A percentile compares a stretch with the other conserved stretches of the same genome.
Evolutionary conservation across 1,284 basidiomycete species (phyloP).

Genomic region (Phenoliferia sp.): DNA sequence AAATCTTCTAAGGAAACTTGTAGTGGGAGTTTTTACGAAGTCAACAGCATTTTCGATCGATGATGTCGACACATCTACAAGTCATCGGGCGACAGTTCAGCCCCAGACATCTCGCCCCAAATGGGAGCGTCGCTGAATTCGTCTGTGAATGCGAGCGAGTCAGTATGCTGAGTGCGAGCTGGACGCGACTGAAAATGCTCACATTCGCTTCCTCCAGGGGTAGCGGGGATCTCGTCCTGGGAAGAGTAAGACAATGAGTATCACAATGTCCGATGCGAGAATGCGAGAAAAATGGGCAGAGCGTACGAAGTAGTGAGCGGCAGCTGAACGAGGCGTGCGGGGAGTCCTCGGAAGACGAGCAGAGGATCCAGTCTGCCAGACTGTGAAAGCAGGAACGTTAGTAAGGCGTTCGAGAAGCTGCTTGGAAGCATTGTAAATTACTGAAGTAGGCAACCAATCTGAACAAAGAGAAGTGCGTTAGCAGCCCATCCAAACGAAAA

Average conservation of each 20-base stretch:
- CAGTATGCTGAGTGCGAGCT: neutral
- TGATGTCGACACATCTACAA: too few species aligned
- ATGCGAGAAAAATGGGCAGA: conserved; percentile 43
- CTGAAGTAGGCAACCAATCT: conserved; percentile 77
- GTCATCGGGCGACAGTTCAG: conserved; percentile 21
- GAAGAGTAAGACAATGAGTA: neutral
- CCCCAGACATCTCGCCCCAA: conserved; percentile 10
- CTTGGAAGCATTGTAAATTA: neutral
- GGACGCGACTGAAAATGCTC: neutral
- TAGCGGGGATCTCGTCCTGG: conserved; percentile 5
- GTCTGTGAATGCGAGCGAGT: neutral
- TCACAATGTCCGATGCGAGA: neutral
- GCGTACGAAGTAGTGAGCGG: conserved; percentile 88
- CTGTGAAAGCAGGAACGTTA: conserved; percentile 4
- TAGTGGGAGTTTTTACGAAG: too few species aligned
- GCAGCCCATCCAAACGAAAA: conserved; percentile 6
- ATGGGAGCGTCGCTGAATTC: conserved; percentile 21
- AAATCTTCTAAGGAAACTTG: too few species aligned
- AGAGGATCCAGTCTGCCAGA: conserved; percentile 37
- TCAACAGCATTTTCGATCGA: too few species aligned
- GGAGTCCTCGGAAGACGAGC: conserved; percentile 40
- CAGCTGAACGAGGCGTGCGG: conserved; percentile 76
- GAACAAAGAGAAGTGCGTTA: neutral
- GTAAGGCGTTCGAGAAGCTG: conserved; percentile 48
- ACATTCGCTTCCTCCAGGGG: conserved; percentile 16